Conservation (phyloP, 2,329 filamentous ascomycete species). For the Ophiocordyceps polyrhachis-furcata region DNA sequence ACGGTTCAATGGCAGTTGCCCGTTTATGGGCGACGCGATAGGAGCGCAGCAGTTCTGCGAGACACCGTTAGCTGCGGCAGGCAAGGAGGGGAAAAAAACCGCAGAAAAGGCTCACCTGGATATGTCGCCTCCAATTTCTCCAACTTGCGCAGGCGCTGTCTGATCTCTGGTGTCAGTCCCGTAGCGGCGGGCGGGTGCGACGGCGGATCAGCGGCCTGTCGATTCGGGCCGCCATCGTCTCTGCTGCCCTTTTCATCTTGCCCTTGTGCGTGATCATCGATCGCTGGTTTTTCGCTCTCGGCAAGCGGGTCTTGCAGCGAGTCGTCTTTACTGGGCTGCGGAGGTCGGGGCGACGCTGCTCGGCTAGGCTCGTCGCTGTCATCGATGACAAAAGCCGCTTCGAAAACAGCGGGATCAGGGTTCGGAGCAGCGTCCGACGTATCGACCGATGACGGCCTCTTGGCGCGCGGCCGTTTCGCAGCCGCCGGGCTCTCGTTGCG, state of each 20-base stretch:
- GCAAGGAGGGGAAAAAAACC: not conserved
- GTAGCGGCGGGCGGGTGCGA: slow-evolving; percentile 7
- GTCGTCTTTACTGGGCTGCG: slow-evolving; percentile 16
- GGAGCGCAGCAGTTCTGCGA: slow-evolving; percentile 64
- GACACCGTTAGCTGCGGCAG: not conserved
- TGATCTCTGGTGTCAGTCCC: slow-evolving; percentile 58
- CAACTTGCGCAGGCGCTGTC: slow-evolving; percentile 60
- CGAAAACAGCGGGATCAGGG: slow-evolving; percentile 75
- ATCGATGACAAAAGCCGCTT: slow-evolving; percentile 70
- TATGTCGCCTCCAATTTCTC: slow-evolving; percentile 82
- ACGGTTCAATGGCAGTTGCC: slow-evolving; percentile 75
- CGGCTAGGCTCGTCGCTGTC: slow-evolving; percentile 56
- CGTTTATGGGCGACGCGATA: slow-evolving; percentile 83
- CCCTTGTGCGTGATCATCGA: slow-evolving; percentile 7
- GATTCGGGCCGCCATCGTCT: not conserved
- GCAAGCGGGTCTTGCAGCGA: slow-evolving; percentile 5
- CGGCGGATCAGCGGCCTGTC: not conserved
- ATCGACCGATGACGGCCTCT: slow-evolving; percentile 17
- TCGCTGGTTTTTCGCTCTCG: slow-evolving; percentile 8
- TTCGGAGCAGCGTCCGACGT: slow-evolving; percentile 24
- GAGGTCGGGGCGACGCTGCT: slow-evolving; percentile 35
- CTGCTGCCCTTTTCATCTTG: slow-evolving; percentile 2
- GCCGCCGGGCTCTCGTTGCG: slow-evolving; percentile 11
- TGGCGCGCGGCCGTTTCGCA: slow-evolving; percentile 11
- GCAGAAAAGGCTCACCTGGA: slow-evolving; percentile 36